Conservation (phyloP, 2,329 filamentous ascomycete species). For the Fusarium cicatricum region DNA sequence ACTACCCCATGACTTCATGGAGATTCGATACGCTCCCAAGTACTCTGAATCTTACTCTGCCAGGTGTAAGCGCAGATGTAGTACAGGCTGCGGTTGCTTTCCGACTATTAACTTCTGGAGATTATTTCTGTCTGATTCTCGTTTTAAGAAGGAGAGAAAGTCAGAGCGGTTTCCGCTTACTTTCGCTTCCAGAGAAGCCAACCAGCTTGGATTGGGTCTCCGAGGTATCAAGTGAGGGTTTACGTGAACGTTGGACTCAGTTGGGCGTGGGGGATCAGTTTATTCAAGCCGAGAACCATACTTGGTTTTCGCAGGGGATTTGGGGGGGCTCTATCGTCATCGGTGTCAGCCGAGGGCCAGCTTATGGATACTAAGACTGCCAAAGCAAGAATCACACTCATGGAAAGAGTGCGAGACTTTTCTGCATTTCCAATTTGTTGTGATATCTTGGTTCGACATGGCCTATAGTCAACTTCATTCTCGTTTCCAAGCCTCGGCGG, state of each 20-base stretch:
- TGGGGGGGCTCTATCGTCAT: not conserved
- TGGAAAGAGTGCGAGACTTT: too few species aligned
- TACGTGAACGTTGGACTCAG: not conserved
- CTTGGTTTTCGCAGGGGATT: too few species aligned
- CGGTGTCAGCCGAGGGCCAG: not conserved
- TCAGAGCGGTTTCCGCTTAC: not conserved
- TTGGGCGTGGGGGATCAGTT: not conserved
- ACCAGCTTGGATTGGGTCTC: not conserved
- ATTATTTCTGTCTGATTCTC: not conserved
- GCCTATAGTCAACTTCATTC: too few species aligned
- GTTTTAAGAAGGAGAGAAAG: not conserved
- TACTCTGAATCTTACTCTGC: not conserved
- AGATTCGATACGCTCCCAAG: too few species aligned
- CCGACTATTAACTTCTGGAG: not conserved
- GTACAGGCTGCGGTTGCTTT: not conserved
- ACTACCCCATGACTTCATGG: constrained; percentile 8
- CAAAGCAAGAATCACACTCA: too few species aligned
- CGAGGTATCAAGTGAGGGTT: not conserved
- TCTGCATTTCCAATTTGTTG: too few species aligned
- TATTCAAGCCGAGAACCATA: too few species aligned
- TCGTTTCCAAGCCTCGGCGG: too few species aligned
- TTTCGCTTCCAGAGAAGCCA: not conserved
- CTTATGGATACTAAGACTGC: too few species aligned
- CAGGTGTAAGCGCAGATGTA: not conserved
- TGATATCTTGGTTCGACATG: too few species aligned